Base-by-base conservation (phyloP, 352 stramenopile genomes). In the Pythium sukuiense region DNA sequence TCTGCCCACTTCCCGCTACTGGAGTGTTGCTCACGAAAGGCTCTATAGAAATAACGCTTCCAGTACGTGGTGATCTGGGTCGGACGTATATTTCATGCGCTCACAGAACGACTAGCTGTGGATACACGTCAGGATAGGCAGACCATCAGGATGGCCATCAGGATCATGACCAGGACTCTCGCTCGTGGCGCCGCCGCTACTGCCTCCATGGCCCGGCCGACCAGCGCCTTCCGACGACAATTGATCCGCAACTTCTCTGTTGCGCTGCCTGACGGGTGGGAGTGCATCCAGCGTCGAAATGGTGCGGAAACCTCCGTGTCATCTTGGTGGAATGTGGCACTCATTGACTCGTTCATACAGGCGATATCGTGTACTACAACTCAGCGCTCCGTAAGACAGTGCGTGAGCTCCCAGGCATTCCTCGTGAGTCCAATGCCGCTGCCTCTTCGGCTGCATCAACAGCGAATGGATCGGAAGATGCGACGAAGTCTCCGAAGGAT, bases 281-380 rank as follows among this genome's bases (percentile, higher is more conserved):
- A 91, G 65, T 55, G 60, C 41, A 80, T 91, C 58, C 83, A 61
- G 48, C 79, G 83, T 41, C 77, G 69, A 56, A 91, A 89, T 39
- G 80, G 83, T 91, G 13, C 20, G 18, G 43, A 14, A 50, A 50
- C 4, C n/a, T n/a, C 9, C n/a, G 6, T 24, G 43, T 50, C 0
- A 24, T 30, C 1, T 5, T 30, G 43, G 1, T 27, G 8, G n/a
- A 8, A 7, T 26, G 4, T n/a, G 8, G 12, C 26, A 3, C 41
- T 49, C 41, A 49, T 7, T 20, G 14, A 8, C 41, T 49, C 2
- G 52, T 13, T 43, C 29, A 26, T 70, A 37, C 48, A 91, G 82
- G 80, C 13, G 73, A 81, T 20, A 67, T 88, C 27, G 81, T 89
- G 58, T 91, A 83, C 55, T 91, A 88, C 67, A 88, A 89, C 30